phyloP scores from a whole-genome alignment of 139 green algal species.

The Coelastrella sp. region DNA sequence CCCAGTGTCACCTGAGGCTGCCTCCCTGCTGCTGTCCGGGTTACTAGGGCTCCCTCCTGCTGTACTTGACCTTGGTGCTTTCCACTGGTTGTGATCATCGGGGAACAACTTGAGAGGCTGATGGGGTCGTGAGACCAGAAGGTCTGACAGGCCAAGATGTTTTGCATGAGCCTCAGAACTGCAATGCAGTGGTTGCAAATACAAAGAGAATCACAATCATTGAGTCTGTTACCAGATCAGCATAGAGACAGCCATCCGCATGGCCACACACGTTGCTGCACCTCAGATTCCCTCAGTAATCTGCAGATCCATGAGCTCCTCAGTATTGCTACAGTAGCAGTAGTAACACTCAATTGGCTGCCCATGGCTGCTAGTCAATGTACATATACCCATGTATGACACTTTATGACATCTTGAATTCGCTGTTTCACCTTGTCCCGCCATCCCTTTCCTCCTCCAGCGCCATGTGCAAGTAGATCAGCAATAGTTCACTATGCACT shows the following conservation, averaged over 20 bases:
- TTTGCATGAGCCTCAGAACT: conserved; percentile 36
- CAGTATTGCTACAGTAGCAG: too few species aligned
- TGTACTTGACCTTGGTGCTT: neutral
- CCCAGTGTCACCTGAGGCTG: neutral
- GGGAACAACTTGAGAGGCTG: conserved; percentile 44
- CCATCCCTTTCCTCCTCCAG: conserved; percentile 49
- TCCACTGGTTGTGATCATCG: conserved; percentile 33
- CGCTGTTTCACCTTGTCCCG: conserved; percentile 22
- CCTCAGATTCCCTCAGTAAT: too few species aligned
- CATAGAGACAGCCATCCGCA: too few species aligned
- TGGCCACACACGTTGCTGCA: too few species aligned
- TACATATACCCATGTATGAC: too few species aligned
- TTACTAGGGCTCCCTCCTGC: neutral
- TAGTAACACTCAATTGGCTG: too few species aligned
- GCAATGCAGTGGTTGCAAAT: neutral
- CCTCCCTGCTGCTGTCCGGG: neutral
- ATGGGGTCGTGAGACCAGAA: conserved; percentile 19
- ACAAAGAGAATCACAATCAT: too few species aligned
- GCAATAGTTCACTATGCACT: conserved; percentile 80
- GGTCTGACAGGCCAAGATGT: conserved; percentile 18
- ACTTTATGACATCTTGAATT: too few species aligned
- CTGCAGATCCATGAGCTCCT: too few species aligned
- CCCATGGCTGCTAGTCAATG: too few species aligned
- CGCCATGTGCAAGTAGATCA: conserved; percentile 78
- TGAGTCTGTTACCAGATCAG: too few species aligned